phyloP scores from a whole-genome alignment of 441 rosid species.

The Pelargonium citronellum region DNA sequence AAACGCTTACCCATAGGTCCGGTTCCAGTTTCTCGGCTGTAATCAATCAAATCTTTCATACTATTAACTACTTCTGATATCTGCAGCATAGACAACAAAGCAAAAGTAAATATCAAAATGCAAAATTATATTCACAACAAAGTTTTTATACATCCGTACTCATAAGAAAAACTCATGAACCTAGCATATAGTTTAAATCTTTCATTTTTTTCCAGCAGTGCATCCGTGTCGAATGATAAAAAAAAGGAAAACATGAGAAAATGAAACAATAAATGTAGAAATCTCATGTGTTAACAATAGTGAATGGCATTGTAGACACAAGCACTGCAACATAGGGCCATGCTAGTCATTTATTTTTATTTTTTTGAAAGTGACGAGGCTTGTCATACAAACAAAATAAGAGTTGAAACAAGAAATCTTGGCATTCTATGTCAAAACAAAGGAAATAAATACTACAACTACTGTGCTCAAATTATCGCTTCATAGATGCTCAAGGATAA shows the following conservation, averaged over 20 bases:
- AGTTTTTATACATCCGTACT: neutral
- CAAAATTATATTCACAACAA: neutral
- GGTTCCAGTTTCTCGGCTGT: conserved; percentile 73
- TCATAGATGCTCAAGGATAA: neutral
- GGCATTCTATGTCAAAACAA: no score
- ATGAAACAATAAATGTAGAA: neutral
- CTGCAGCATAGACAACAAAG: conserved; percentile 39
- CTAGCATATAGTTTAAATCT: neutral
- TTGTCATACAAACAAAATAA: neutral
- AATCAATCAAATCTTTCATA: conserved; percentile 98
- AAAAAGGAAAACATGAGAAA: neutral
- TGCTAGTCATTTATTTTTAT: no score
- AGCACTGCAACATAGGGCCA: neutral
- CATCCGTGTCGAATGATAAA: neutral
- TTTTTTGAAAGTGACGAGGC: no score
- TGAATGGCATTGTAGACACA: neutral
- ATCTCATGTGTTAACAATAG: neutral
- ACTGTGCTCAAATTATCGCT: neutral
- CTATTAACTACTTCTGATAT: conserved; percentile 98
- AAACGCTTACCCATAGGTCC: conserved; percentile 89
- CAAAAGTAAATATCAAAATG: neutral
- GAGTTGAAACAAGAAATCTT: no score
- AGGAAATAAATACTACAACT: neutral
- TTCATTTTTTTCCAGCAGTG: neutral
- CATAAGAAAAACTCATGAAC: neutral